Evolutionary conservation across 106 monocot genomes (phyloP).

Genomic region (Platanthera guangdongensis): DNA sequence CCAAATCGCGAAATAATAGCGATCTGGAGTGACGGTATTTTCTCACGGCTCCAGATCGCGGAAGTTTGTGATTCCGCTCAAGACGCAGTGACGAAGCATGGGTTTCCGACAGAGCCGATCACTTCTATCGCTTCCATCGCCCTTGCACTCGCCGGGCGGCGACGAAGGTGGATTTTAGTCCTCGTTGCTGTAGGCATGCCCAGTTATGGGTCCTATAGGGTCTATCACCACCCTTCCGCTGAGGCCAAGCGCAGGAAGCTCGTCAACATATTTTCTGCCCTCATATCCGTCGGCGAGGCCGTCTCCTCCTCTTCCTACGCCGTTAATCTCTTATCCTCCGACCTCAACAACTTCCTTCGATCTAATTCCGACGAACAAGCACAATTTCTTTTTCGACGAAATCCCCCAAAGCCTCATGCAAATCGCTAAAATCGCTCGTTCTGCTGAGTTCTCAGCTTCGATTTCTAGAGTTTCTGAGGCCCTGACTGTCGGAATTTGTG

Average conservation of each 20-base stretch:
- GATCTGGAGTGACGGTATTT: too few relatives aligned
- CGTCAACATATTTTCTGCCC: conserved; percentile 18
- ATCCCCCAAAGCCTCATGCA: conserved; percentile 51
- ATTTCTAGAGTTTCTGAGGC: conserved; percentile 48
- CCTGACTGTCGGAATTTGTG: conserved; percentile 45
- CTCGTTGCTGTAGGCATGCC: conserved; percentile 21
- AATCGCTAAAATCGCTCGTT: conserved; percentile 44
- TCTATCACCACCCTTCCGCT: conserved; percentile 54
- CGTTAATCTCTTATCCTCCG: conserved; percentile 38
- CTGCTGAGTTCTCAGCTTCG: conserved; percentile 37
- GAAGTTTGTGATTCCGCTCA: too few relatives aligned
- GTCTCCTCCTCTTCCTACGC: conserved; percentile 37
- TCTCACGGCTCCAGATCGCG: too few relatives aligned
- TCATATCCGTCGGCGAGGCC: conserved; percentile 29
- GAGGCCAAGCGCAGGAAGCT: conserved; percentile 18
- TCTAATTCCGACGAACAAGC: conserved; percentile 58
- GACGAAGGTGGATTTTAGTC: conserved; percentile 39
- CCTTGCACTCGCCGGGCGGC: conserved; percentile 19
- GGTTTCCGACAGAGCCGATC: too few relatives aligned
- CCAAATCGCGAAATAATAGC: too few relatives aligned
- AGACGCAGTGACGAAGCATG: too few relatives aligned
- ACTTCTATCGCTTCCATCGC: not conserved
- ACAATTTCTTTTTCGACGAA: too few relatives aligned
- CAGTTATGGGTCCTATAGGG: conserved; percentile 46
- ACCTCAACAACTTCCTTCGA: conserved; percentile 54